Evolutionary conservation across 2,329 filamentous ascomycete genomes (phyloP).

Genomic region (Beauveria rudraprayagi): DNA sequence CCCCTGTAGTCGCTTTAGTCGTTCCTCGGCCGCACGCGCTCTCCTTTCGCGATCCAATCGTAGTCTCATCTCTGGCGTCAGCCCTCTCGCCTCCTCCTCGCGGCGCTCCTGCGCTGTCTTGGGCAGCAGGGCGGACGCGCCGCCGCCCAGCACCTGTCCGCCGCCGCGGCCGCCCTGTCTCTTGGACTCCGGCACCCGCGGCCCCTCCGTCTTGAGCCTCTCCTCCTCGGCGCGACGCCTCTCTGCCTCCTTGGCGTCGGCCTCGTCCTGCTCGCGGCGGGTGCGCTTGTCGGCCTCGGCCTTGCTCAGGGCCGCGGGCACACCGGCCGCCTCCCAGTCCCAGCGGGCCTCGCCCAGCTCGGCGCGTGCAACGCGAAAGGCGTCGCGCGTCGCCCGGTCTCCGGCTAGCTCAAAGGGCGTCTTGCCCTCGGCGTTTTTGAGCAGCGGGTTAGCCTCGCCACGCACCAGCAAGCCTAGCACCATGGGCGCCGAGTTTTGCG

Average conservation of each 20-base stretch:
- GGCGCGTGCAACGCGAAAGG: constrained; percentile 79
- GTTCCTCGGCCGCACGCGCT: constrained; percentile 85
- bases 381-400: constrained; percentile 77
- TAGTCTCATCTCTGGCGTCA: constrained; percentile 82
- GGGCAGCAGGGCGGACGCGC: constrained; percentile 27
- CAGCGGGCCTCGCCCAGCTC: constrained; percentile 71
- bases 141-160: constrained; percentile 41
- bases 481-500: constrained; percentile 67
- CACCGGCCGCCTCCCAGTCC: constrained; percentile 68
- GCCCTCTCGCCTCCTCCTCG: constrained; percentile 73
- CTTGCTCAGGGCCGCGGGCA: constrained; percentile 64
- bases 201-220: constrained; percentile 59
- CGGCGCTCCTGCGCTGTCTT: constrained; percentile 75
- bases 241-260: constrained; percentile 59
- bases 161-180: constrained; percentile 31
- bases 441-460: constrained; percentile 63
- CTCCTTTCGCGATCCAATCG: constrained; percentile 80
- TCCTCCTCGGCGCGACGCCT: constrained; percentile 68
- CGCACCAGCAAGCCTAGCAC: constrained; percentile 69
- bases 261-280: constrained; percentile 61
- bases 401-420: constrained; percentile 81
- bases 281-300: constrained; percentile 63
- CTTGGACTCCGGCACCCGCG: constrained; percentile 42
- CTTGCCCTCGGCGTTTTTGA: constrained; percentile 67
- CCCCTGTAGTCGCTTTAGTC: constrained; percentile 61